Evolutionary conservation across 495 filamentous ascomycete genomes (phyloP).

Genomic region (Hypoxylon lenormandii): DNA sequence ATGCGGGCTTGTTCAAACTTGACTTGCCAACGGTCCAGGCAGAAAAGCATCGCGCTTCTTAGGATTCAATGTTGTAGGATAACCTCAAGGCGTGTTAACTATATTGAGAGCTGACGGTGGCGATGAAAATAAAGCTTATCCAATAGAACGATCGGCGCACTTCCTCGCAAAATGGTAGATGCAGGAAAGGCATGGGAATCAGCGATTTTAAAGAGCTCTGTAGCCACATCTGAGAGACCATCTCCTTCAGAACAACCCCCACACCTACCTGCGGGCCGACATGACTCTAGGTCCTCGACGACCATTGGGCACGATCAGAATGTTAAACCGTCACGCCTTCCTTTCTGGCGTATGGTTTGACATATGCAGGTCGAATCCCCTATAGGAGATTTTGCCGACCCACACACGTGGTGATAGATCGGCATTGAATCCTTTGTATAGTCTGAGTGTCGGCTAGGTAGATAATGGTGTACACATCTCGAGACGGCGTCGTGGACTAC

Average conservation of each 20-base stretch:
- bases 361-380: slow-evolving; percentile 38
- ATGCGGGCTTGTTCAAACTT: slow-evolving; percentile 3
- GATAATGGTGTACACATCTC: slow-evolving; percentile 47
- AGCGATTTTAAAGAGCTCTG: slow-evolving; percentile 34
- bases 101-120: slow-evolving; percentile 11
- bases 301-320: slow-evolving; percentile 36
- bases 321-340: slow-evolving; percentile 43
- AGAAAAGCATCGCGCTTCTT: slow-evolving; percentile 26
- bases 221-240: slow-evolving; percentile 25
- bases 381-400: slow-evolving; percentile 41
- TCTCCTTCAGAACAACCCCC: slow-evolving; percentile 35
- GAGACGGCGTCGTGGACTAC: slow-evolving; percentile 32
- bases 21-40: neutral
- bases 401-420: slow-evolving; percentile 50
- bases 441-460: slow-evolving; percentile 44
- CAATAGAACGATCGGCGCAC: slow-evolving; percentile 15
- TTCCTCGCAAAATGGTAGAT: slow-evolving; percentile 4
- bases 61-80: slow-evolving; percentile 10
- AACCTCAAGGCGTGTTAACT: slow-evolving; percentile 5
- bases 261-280: slow-evolving; percentile 36
- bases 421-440: slow-evolving; percentile 38
- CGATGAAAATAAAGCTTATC: slow-evolving; percentile 11
- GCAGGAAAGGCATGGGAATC: slow-evolving; percentile 28
- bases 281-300: slow-evolving; percentile 33
- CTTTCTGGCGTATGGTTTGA: slow-evolving; percentile 30